Evolutionary conservation across 2,329 filamentous ascomycete genomes (phyloP).

Genomic region (Cercospora citrullina): DNA sequence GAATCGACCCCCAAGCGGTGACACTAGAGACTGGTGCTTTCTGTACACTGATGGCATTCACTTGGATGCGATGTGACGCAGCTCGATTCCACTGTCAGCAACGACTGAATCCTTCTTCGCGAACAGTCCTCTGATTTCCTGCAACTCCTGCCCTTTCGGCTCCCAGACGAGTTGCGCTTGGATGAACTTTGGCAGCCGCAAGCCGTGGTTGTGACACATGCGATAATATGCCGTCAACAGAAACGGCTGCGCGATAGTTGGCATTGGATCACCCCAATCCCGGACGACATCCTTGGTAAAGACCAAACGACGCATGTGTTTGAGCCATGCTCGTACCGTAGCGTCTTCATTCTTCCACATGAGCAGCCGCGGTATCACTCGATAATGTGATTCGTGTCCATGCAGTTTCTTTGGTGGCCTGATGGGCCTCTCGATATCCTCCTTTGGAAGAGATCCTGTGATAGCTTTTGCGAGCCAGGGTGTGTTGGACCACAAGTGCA

Average conservation of each 20-base stretch:
- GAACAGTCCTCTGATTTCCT: slow-evolving; percentile 13
- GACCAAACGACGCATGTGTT: slow-evolving; percentile 35
- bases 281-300: slow-evolving; percentile 38
- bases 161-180: slow-evolving; percentile 24
- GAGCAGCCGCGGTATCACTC: slow-evolving; percentile 23
- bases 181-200: slow-evolving; percentile 21
- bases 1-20: not conserved
- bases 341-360: slow-evolving; percentile 35
- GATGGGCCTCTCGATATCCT: slow-evolving; percentile 24
- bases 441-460: slow-evolving; percentile 18
- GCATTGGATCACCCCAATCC: slow-evolving; percentile 30
- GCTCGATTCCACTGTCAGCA: slow-evolving; percentile 8
- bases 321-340: slow-evolving; percentile 26
- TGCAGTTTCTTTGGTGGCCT: slow-evolving; percentile 20
- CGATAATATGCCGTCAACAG: slow-evolving; percentile 36
- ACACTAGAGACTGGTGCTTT: not conserved
- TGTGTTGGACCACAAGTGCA: slow-evolving; percentile 35
- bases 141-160: slow-evolving; percentile 16
- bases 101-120: not conserved
- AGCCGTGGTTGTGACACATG: slow-evolving; percentile 11
- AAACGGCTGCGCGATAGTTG: slow-evolving; percentile 36
- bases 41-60: not conserved
- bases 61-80: not conserved
- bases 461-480: slow-evolving; percentile 24
- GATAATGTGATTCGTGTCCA: slow-evolving; percentile 17